These are phyloP conservation scores for Udeniomyces megalosporus DNA, from an alignment of 768 basidiomycete species.

Conservation along the genomic window DNA sequence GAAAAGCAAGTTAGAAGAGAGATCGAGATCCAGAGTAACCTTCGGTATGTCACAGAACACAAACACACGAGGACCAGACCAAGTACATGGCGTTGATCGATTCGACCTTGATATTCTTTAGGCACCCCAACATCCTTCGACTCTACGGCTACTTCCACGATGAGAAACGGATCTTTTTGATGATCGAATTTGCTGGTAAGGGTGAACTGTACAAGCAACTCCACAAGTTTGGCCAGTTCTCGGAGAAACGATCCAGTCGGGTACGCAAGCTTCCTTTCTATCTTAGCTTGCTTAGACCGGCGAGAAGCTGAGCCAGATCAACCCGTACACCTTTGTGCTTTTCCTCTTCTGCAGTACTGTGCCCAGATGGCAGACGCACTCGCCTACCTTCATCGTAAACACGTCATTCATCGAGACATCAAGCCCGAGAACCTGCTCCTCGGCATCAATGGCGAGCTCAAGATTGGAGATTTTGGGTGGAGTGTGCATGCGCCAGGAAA, in stretches of 20 bases:
- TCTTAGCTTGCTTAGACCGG: too few relatives aligned
- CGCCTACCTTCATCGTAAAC: conserved; percentile 77
- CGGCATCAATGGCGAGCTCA: conserved; percentile 74
- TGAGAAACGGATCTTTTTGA: conserved; percentile 89
- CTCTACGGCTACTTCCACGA: conserved; percentile 98
- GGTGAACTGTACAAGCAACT: conserved; percentile 96
- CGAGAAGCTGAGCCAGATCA: background rate
- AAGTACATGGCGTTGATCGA: background rate
- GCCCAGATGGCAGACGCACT: conserved; percentile 97
- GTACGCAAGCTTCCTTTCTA: too few relatives aligned
- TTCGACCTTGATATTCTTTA: conserved; percentile 12
- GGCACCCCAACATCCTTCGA: conserved; percentile 85
- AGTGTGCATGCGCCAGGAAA: conserved; percentile 90
- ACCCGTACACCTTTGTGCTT: too few relatives aligned
- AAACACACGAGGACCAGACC: too few relatives aligned
- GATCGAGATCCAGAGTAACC: conserved; percentile 94
- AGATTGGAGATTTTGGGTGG: conserved; percentile 99
- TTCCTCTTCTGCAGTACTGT: conserved; percentile 46
- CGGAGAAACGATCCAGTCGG: conserved; percentile 62
- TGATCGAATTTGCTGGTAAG: conserved; percentile 93
- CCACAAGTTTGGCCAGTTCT: conserved; percentile 66
- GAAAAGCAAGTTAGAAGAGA: conserved; percentile 96
- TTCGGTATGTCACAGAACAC: conserved; percentile 42
- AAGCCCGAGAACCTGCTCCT: conserved; percentile 89
- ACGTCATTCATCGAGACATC: conserved; percentile 97